A percentile compares a stretch with the other conserved stretches of the same genome.
These are phyloP conservation scores for Climacium dendroides DNA, from an alignment of 225 moss, liverwort and hornwort genomes.

Conservation along the genomic window DNA sequence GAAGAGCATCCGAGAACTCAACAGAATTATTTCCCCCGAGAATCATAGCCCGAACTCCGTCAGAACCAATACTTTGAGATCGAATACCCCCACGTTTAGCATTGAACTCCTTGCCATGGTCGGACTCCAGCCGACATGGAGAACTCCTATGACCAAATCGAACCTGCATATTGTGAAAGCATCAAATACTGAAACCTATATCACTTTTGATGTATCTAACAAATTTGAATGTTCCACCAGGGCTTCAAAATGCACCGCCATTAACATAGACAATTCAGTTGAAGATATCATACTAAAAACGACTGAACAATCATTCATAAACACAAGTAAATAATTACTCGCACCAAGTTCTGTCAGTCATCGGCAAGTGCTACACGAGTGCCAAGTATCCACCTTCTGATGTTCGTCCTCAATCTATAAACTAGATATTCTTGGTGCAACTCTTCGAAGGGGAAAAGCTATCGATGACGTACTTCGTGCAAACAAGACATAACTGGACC, in stretches of 20 bases:
- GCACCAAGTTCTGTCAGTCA: not conserved
- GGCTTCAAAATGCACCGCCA: not conserved
- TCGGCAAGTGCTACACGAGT: not conserved
- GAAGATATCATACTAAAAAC: not conserved
- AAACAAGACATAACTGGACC: not conserved
- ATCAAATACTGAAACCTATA: not conserved
- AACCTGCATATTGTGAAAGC: not conserved
- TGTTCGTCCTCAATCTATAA: not conserved
- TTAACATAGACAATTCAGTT: not conserved
- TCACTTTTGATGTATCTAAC: not conserved
- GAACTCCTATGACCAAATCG: not conserved
- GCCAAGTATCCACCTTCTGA: not conserved
- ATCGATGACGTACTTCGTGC: not conserved
- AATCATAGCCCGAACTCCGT: slow-evolving; percentile 20
- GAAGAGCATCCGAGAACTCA: slow-evolving; percentile 80
- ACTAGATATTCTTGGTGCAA: not conserved
- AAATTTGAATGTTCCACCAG: not conserved
- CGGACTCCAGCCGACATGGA: slow-evolving; percentile 13
- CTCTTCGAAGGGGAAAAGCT: not conserved
- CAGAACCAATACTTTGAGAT: slow-evolving; percentile 35
- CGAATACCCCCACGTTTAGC: slow-evolving; percentile 30
- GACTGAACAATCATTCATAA: not conserved
- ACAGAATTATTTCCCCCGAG: slow-evolving; percentile 33
- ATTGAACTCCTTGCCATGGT: slow-evolving; percentile 17
- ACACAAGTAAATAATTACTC: not conserved